These are phyloP conservation scores for Bocquillonia castaneifolia DNA, from an alignment of 441 rosid species.

Conservation along the genomic window DNA sequence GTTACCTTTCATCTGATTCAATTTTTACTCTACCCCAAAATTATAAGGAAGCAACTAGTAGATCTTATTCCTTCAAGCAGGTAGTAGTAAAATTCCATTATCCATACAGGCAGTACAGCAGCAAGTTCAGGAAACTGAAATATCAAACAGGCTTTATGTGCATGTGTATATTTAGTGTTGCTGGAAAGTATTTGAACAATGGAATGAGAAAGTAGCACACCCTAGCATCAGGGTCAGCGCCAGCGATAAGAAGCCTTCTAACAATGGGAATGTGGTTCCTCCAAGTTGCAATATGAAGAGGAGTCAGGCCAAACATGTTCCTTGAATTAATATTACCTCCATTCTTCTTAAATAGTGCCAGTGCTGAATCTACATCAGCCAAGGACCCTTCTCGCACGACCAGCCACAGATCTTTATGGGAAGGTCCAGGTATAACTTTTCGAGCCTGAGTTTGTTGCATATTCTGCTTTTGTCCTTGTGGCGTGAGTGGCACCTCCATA, in stretches of 20 bases:
- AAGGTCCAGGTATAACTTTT: conserved; percentile 38
- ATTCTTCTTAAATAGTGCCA: conserved; percentile 64
- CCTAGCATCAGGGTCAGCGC: conserved; percentile 99
- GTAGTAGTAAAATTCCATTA: not conserved
- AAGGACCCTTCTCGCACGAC: conserved; percentile 76
- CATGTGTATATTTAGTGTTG: not conserved
- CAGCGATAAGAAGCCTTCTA: conserved; percentile 83
- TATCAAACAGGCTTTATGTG: not conserved
- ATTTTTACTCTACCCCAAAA: not conserved
- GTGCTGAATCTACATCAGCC: conserved; percentile 73
- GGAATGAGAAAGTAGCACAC: conserved; percentile 41
- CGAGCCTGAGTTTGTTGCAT: conserved; percentile 45
- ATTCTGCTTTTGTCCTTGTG: conserved; percentile 60
- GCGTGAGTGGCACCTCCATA: conserved; percentile 57
- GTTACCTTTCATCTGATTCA: not conserved
- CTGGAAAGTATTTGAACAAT: not conserved
- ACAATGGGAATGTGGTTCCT: conserved; percentile 92
- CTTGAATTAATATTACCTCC: conserved; percentile 77
- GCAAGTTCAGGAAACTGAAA: not conserved
- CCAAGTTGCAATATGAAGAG: conserved; percentile 92
- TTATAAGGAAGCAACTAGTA: not conserved
- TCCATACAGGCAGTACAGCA: not conserved
- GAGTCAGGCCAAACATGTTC: conserved; percentile 75
- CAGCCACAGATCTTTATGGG: conserved; percentile 72
- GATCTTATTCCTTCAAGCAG: not conserved